Base-by-base conservation (phyloP, 805 yeast genomes). In the Alloascoidea hylecoeti region DNA sequence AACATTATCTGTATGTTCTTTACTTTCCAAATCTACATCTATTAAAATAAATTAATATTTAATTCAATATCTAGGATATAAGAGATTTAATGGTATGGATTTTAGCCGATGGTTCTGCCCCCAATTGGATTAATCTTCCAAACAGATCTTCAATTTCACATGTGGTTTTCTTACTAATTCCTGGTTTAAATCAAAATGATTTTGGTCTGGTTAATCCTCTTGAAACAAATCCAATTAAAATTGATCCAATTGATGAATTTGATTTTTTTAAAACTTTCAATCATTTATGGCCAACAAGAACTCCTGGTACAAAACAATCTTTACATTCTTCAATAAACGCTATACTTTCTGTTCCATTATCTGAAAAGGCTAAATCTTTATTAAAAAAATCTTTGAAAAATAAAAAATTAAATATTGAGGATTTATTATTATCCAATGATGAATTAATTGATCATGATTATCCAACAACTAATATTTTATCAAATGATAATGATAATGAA, bases 251-350 rank as follows among this genome's bases (percentile, higher is more conserved):
- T 4, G 37, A 36, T 2, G 42, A 19, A 41, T 52, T 65, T 36
- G 38, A 53, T 2, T 60, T 62, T 37, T 53, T 75, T 37, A 39
- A 55, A 9, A 9, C 9, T 23, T 78, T 76, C 46, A 49, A 54
- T 0, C 46, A 57, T 19, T 48, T 64, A 9, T 52, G 75, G 36
- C 78, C 78, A 0, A 56, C 78, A 2, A 49, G 55, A 17, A 63
- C 76, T 4, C 94, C 95, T 0, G 95, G 94, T 0, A 66, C 74
- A 3, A 69, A 67, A 44, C 72, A 66, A 33, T 64, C 69, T 5
- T 51, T 73, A 27, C 73, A 60, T 48, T 76, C 75, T 36, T 68
- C 74, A 13, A 60, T 68, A 38, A 66, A 64, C 34, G 64, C 81
- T 2, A 65, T 85, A 35, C 59, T 73, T 13, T 66, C 66, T 39